Evolutionary conservation across 1,284 basidiomycete species (phyloP).

Genomic region (Sanguinoderma infundibulare): DNA sequence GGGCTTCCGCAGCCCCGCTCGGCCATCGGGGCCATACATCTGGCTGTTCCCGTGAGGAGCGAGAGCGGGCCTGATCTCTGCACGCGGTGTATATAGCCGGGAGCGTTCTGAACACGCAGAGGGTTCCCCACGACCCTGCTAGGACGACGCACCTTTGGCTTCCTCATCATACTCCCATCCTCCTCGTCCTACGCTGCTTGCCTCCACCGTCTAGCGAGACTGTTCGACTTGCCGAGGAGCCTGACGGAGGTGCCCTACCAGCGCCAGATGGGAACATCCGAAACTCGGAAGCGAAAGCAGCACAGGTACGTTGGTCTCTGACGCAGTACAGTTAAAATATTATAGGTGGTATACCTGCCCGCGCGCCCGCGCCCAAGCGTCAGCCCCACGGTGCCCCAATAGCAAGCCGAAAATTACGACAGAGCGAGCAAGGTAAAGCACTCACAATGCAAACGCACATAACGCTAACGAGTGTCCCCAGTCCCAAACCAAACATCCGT

Average conservation of each 20-base stretch:
- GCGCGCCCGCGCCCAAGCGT: not conserved
- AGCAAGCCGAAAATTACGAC: not conserved
- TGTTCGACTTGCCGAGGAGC: no score
- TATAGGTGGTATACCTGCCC: not conserved
- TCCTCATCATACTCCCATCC: not conserved
- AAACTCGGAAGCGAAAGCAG: no score
- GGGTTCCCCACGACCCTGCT: not conserved
- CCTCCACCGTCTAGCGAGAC: no score
- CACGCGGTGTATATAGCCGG: not conserved
- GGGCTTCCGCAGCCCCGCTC: no score
- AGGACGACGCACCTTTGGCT: not conserved
- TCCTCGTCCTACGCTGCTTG: no score
- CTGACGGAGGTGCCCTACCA: no score
- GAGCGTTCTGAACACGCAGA: not conserved
- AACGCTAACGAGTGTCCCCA: not conserved
- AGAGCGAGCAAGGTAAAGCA: not conserved
- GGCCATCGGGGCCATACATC: no score
- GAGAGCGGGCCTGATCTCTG: no score
- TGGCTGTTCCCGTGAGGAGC: no score
- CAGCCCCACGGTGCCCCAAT: not conserved
- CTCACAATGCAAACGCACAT: slow-evolving; percentile 1
- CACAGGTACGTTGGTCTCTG: not conserved
- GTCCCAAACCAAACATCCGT: not conserved
- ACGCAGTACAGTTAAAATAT: not conserved
- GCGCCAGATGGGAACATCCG: no score